Percentiles rank a stretch among this genome's conserved stretches.
Conservation (phyloP, 2,329 filamentous ascomycete genomes). For the Penicillium nordicum region DNA sequence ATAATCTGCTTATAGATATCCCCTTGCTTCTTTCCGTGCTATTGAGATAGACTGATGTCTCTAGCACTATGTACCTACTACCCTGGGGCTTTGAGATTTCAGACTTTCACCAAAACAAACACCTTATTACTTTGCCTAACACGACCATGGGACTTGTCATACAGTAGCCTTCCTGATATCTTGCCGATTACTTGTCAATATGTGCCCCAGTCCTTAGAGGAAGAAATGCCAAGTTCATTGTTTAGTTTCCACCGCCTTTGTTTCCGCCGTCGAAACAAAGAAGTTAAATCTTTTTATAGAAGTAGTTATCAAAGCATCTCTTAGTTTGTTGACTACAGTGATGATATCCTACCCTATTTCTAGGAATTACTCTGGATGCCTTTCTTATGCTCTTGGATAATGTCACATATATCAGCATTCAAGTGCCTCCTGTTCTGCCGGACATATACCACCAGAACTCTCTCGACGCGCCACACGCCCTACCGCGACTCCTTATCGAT, state of each 20-base stretch:
- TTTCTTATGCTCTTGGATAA: not conserved
- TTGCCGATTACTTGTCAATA: not conserved
- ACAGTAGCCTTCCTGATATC: not conserved
- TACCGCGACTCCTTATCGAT: slow-evolving; percentile 20
- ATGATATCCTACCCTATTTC: not conserved
- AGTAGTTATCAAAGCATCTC: not conserved
- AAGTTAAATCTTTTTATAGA: not conserved
- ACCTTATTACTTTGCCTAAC: not conserved
- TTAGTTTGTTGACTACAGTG: not conserved
- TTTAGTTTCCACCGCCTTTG: slow-evolving; percentile 1
- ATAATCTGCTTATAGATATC: not conserved
- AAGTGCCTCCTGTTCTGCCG: not conserved
- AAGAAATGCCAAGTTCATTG: not conserved
- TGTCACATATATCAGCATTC: not conserved
- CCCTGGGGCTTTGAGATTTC: not conserved
- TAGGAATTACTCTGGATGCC: not conserved
- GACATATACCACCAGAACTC: not conserved
- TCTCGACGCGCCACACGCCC: not conserved
- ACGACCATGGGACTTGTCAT: not conserved
- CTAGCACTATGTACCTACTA: not conserved
- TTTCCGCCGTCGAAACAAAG: not conserved
- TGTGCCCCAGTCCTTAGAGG: not conserved
- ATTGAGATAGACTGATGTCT: not conserved
- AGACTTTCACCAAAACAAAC: not conserved
- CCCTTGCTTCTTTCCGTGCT: not conserved